phyloP scores from a whole-genome alignment of 768 basidiomycete genomes.

The Daedaleopsis sinensis region DNA sequence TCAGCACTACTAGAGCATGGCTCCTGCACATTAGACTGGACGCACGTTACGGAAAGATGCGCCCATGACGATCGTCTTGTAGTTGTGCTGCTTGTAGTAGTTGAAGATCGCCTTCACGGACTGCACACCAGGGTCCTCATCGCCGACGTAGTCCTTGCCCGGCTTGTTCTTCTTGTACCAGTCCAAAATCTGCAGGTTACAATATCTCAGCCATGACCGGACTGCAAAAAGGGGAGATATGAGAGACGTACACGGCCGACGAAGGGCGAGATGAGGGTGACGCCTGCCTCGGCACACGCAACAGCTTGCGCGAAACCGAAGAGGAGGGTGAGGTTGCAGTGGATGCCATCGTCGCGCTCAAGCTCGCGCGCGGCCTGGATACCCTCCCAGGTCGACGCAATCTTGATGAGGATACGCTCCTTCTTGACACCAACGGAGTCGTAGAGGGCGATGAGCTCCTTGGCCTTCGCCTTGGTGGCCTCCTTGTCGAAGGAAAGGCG shows the following conservation, averaged over 20 bases:
- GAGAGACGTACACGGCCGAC: slow-evolving; percentile 83
- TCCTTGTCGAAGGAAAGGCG: slow-evolving; percentile 96
- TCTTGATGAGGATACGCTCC: slow-evolving; percentile 98
- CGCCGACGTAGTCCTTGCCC: slow-evolving; percentile 87
- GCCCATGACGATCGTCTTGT: slow-evolving; percentile 99
- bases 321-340: slow-evolving; percentile 98
- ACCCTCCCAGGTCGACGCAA: slow-evolving; percentile 99
- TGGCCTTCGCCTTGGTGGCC: slow-evolving; percentile 88
- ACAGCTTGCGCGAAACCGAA: slow-evolving; percentile 99
- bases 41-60: slow-evolving; percentile 98
- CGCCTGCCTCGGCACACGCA: slow-evolving; percentile 97
- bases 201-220: slow-evolving; percentile 6
- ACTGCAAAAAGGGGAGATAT: slow-evolving; percentile 13
- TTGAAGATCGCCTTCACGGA: slow-evolving; percentile 98
- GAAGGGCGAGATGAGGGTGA: slow-evolving; percentile 99
- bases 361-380: slow-evolving; percentile 98
- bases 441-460: slow-evolving; percentile 91
- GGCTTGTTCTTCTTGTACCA: slow-evolving; percentile 93
- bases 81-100: slow-evolving; percentile 98
- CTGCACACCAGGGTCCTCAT: slow-evolving; percentile 93
- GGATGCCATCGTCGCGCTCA: slow-evolving; percentile 89
- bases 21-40: slow-evolving; percentile 9
- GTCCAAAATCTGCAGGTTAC: slow-evolving; percentile 79
- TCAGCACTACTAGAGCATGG: background rate
- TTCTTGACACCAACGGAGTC: slow-evolving; percentile 90